These are phyloP conservation scores for Cryptosporidium bovis DNA, from an alignment of 169 alveolate species.

Conservation along the genomic window DNA sequence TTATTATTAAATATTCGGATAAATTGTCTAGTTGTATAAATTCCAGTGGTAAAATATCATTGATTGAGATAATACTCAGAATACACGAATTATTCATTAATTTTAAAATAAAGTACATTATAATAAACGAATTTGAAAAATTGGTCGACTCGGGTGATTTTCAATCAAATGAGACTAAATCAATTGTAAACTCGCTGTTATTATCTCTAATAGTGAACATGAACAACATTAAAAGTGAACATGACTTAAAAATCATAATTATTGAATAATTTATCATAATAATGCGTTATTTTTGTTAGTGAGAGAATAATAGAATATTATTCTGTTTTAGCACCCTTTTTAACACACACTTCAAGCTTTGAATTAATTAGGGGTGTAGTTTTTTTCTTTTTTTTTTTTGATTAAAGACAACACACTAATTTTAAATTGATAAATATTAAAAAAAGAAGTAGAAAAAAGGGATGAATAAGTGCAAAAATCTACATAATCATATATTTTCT, in stretches of 20 bases:
- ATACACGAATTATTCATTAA: constrained; percentile 41
- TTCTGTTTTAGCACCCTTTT: not conserved
- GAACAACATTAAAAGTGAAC: not conserved
- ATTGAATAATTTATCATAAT: not conserved
- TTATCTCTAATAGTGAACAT: constrained; percentile 36
- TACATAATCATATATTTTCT: not conserved
- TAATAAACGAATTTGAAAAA: constrained; percentile 45
- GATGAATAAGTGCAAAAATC: not conserved
- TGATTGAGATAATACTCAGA: constrained; percentile 43
- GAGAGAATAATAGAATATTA: not conserved
- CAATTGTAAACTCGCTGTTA: constrained; percentile 14
- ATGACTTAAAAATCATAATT: not conserved
- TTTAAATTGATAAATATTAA: not conserved
- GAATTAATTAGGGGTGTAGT: too few species aligned
- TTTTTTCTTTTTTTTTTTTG: too few species aligned
- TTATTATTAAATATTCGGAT: constrained; percentile 45
- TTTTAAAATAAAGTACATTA: constrained; percentile 29
- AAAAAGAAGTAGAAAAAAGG: not conserved
- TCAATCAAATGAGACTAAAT: constrained; percentile 27
- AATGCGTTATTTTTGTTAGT: not conserved
- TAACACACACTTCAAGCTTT: too few species aligned
- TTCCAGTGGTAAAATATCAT: constrained; percentile 14
- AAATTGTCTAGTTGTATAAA: constrained; percentile 1
- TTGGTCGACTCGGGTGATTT: constrained; percentile 15
- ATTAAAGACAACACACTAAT: not conserved